phyloP scores from a whole-genome alignment of 805 yeast genomes.

The Candida silvicultrix region DNA sequence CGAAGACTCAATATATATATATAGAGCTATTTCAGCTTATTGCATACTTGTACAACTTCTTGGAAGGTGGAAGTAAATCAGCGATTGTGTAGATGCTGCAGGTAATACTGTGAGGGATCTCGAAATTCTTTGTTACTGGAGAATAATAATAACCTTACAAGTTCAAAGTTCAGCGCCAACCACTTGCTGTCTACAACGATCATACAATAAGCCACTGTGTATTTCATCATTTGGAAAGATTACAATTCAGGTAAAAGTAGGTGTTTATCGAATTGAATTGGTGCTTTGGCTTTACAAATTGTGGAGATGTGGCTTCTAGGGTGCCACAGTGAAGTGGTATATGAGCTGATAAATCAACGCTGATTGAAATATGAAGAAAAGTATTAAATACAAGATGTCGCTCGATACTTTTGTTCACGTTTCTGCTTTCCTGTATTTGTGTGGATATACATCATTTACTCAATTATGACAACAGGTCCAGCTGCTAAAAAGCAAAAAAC shows the following conservation, averaged over 20 bases:
- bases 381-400: not conserved
- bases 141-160: no score
- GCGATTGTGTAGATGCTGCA: no score
- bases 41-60: no score
- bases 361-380: not conserved
- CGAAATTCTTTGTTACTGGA: no score
- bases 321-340: not conserved
- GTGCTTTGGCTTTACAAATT: not conserved
- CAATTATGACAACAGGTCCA: not conserved
- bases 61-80: no score
- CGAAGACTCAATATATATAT: no score
- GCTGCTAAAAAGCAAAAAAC: constrained; percentile 1
- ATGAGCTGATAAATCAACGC: not conserved
- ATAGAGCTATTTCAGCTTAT: no score
- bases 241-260: not conserved
- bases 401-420: not conserved
- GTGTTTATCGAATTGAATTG: not conserved
- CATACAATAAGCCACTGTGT: not conserved
- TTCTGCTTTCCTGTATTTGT: no score
- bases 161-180: not conserved
- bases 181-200: not conserved
- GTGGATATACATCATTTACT: no score
- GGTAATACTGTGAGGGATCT: no score
- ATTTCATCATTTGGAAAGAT: not conserved
- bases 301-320: not conserved